Evolutionary conservation across 2,329 filamentous ascomycete genomes (phyloP), one percentile per base, ranked within the genome.

Genomic region (Esteya vermicola): DNA sequence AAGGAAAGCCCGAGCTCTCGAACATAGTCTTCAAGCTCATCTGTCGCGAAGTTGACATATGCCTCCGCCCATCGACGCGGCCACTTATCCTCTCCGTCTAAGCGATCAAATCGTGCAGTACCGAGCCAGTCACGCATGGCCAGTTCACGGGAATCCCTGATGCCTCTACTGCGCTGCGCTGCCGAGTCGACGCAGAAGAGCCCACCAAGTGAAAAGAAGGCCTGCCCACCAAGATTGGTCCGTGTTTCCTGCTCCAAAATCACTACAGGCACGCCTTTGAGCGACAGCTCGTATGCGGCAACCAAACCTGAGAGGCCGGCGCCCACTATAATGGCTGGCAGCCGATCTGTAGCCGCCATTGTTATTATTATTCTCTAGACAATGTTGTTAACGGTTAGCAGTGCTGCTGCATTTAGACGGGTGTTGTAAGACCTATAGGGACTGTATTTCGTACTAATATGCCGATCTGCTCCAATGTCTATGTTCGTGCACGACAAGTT

Each of bases 191-290:
- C 72, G 54, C 68, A 62, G 57, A 78, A 78, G 21, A 78, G 52
- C 27, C 73, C 73, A 26, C 73, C 74, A 1, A 78, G 64, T 4
- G 73, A 78, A 71, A 72, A 78, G 51, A 76, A 77, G 7, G 73
- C 73, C 53, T 78, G 73, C 3, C 73, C 73, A 43, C 74, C 74
- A 9, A 78, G 59, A 48, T 64, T 75, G 45, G 61, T 54, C 23
- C 59, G 62, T 43, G 68, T 70, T 51, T 78, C 73, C 50, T 78
- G 73, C 54, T 78, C 74, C 38, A 78, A 39, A 32, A 76, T 54
- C 36, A 75, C 43, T 27, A 61, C 61, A 3, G 62, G 64, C n/a
- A 75, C 57, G 38, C 61, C 57, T 43, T 61, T 66, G 50, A 64
- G 57, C 13, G 64, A 58, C 7, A 76, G 64, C 56, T 76, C 72